Evolutionary conservation across 106 monocot species (phyloP).

Genomic region (Acanthochlamys bracteata): DNA sequence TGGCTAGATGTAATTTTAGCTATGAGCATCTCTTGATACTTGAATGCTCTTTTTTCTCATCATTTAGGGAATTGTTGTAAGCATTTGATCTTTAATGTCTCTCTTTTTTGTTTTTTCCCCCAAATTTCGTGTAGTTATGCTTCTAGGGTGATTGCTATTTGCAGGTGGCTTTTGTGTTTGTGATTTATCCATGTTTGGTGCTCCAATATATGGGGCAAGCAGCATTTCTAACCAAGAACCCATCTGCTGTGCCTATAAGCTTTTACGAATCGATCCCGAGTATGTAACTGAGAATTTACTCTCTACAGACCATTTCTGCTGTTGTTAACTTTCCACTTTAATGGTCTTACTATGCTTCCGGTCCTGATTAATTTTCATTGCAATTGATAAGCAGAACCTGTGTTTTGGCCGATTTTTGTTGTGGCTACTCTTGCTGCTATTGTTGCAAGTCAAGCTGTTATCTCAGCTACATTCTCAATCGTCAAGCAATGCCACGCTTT

Average conservation of each 20-base stretch:
- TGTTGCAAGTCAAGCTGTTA: slow-evolving; percentile 73
- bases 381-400: slow-evolving; percentile 14
- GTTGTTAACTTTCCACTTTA: too few species aligned
- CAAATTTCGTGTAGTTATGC: too few species aligned
- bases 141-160: not conserved
- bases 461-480: slow-evolving; percentile 75
- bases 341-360: too few species aligned
- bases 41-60: too few species aligned
- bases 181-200: slow-evolving; percentile 15
- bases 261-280: slow-evolving; percentile 14
- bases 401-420: slow-evolving; percentile 47
- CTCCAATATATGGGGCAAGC: slow-evolving; percentile 19
- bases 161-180: slow-evolving; percentile 10
- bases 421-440: slow-evolving; percentile 57
- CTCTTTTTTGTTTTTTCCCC: too few species aligned
- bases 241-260: slow-evolving; percentile 1
- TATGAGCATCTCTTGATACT: too few species aligned
- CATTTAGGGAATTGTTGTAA: too few species aligned
- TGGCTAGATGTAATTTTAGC: too few species aligned
- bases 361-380: too few species aligned
- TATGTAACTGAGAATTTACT: not conserved
- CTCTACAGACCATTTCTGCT: too few species aligned
- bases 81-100: too few species aligned
- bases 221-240: slow-evolving; percentile 13
- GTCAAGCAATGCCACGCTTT: slow-evolving; percentile 60